These are phyloP conservation scores for Citeromyces matritensis DNA, from an alignment of 805 yeast species.

Conservation along the genomic window DNA sequence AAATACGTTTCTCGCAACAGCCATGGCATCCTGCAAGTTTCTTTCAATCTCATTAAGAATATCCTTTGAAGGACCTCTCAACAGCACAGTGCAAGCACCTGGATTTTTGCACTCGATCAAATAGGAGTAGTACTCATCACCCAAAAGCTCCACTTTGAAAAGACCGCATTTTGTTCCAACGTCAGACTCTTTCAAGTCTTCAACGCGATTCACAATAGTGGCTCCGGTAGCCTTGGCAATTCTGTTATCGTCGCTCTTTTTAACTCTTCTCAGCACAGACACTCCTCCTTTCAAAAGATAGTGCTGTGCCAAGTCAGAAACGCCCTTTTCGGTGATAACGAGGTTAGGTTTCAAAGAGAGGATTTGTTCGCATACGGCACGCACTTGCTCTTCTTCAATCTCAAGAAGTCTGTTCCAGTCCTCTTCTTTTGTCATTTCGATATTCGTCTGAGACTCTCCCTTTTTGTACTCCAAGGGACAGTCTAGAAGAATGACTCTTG, in stretches of 20 bases:
- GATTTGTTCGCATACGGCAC: slow-evolving; percentile 71
- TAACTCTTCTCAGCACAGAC: slow-evolving; percentile 84
- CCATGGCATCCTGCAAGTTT: slow-evolving; percentile 96
- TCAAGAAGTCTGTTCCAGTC: slow-evolving; percentile 94
- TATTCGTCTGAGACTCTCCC: slow-evolving; percentile 97
- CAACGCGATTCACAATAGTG: slow-evolving; percentile 88
- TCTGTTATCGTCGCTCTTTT: slow-evolving; percentile 91
- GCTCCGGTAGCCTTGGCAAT: slow-evolving; percentile 97
- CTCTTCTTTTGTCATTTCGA: slow-evolving; percentile 89
- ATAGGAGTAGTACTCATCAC: slow-evolving; percentile 92
- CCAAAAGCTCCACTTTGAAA: slow-evolving; percentile 88
- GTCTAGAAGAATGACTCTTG: slow-evolving; percentile 78
- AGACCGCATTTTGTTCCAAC: slow-evolving; percentile 81
- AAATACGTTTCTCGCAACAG: slow-evolving; percentile 89
- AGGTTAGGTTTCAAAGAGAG: slow-evolving; percentile 80
- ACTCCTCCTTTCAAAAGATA: slow-evolving; percentile 87
- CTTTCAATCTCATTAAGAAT: slow-evolving; percentile 93
- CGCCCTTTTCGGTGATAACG: slow-evolving; percentile 97
- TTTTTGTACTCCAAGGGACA: slow-evolving; percentile 97
- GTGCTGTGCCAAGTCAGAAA: slow-evolving; percentile 95
- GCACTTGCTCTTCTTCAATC: slow-evolving; percentile 96
- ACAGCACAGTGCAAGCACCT: slow-evolving; percentile 81
- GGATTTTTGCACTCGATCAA: slow-evolving; percentile 73
- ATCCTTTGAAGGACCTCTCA: slow-evolving; percentile 96
- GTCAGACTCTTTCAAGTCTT: slow-evolving; percentile 84